These are phyloP conservation scores for Forsythia suspensa DNA, from an alignment of 257 asterid genomes.

Conservation along the genomic window DNA sequence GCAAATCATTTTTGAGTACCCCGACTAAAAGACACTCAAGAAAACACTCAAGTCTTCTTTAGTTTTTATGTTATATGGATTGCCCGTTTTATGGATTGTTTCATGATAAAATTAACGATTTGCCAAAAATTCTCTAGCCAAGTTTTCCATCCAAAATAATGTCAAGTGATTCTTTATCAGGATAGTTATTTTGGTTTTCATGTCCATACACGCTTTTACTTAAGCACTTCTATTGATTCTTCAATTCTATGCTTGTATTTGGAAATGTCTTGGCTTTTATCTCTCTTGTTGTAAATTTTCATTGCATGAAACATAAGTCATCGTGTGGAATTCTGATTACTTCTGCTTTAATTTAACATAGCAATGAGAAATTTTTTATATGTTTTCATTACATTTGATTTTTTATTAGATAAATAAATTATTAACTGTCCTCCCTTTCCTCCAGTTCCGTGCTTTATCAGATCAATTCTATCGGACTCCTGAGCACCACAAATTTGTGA, in stretches of 20 bases:
- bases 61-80: not conserved
- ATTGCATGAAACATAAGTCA: not conserved
- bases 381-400: not conserved
- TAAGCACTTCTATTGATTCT: not conserved
- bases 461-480: conserved; percentile 89
- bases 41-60: not conserved
- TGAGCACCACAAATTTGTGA: conserved; percentile 91
- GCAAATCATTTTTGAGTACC: not conserved
- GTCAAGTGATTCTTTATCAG: not conserved
- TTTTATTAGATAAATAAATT: not conserved
- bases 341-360: not conserved
- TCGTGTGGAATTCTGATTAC: not conserved
- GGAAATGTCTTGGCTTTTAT: not conserved
- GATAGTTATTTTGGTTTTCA: not conserved
- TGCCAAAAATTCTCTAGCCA: not conserved
- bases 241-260: not conserved
- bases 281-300: not conserved
- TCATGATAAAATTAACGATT: not conserved
- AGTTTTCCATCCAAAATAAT: not conserved
- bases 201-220: not conserved
- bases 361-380: not conserved
- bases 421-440: conserved; percentile 14
- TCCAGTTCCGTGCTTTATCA: conserved; percentile 68
- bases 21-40: not conserved
- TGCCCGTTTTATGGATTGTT: not conserved